phyloP scores from a whole-genome alignment of 495 filamentous ascomycete species.

The Talaromyces trachyspermus region DNA sequence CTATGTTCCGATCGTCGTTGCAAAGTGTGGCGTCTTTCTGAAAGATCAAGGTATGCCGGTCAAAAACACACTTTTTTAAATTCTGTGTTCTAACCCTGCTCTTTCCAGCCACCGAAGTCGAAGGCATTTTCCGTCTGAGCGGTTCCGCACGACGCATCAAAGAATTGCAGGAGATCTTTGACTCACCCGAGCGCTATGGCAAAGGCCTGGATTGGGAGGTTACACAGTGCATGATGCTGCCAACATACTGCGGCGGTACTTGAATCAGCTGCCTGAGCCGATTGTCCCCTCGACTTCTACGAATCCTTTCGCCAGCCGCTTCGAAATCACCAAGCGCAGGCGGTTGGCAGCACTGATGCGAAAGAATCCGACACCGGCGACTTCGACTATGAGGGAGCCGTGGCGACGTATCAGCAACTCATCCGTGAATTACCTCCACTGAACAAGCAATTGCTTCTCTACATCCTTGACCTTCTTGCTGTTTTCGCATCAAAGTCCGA shows the following conservation, averaged over 20 bases:
- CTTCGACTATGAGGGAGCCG: constrained; percentile 71
- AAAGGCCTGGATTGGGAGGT: constrained; percentile 94
- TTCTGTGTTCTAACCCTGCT: constrained; percentile 3
- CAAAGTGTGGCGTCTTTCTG: constrained; percentile 94
- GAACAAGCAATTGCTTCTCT: constrained; percentile 90
- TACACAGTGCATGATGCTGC: constrained; percentile 99
- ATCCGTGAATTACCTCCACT: constrained; percentile 90
- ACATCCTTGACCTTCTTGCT: constrained; percentile 94
- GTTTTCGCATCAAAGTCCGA: constrained; percentile 98
- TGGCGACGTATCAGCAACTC: constrained; percentile 74
- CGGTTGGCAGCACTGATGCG: constrained; percentile 46
- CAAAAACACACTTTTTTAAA: no score
- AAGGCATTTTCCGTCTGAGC: constrained; percentile 94
- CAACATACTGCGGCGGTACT: constrained; percentile 89
- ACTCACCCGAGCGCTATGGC: constrained; percentile 92
- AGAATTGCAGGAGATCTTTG: constrained; percentile 83
- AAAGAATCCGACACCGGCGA: constrained; percentile 48
- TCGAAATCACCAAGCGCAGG: constrained; percentile 65
- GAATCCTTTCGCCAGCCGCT: constrained; percentile 83
- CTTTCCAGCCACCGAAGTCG: constrained; percentile 79
- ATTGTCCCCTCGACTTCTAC: constrained; percentile 96
- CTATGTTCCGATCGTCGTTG: constrained; percentile 97
- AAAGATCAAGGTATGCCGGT: constrained; percentile 84
- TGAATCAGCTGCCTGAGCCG: constrained; percentile 89
- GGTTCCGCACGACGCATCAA: constrained; percentile 98